Evolutionary conservation across 768 basidiomycete species (phyloP).

Genomic region (Russula sp.): DNA sequence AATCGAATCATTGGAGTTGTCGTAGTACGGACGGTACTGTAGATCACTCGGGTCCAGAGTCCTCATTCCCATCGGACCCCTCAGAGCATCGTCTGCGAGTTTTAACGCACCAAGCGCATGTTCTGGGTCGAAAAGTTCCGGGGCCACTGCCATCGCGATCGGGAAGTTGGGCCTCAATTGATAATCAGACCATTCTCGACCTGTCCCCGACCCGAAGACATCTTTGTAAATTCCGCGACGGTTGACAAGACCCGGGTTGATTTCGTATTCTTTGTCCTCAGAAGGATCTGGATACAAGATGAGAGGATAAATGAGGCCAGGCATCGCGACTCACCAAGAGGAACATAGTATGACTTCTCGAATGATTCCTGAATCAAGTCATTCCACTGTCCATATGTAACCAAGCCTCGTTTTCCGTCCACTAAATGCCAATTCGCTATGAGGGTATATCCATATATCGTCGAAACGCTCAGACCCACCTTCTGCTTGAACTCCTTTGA

Average conservation of each 20-base stretch:
- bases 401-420: constrained; percentile 58
- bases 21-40: constrained; percentile 89
- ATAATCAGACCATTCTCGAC: constrained; percentile 95
- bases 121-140: constrained; percentile 82
- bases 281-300: constrained; percentile 50
- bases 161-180: constrained; percentile 93
- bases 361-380: constrained; percentile 82
- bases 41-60: constrained; percentile 85
- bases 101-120: constrained; percentile 78
- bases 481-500: constrained; percentile 79
- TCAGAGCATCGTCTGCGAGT: constrained; percentile 75
- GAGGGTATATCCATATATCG: neutral
- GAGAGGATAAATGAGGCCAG: neutral
- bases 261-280: constrained; percentile 66
- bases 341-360: constrained; percentile 89
- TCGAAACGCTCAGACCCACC: constrained; percentile 47
- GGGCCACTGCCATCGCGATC: constrained; percentile 95
- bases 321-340: constrained; percentile 51
- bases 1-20: constrained; percentile 89
- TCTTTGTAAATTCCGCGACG: constrained; percentile 98
- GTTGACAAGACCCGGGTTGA: constrained; percentile 71
- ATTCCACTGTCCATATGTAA: constrained; percentile 91
- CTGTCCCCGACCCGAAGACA: constrained; percentile 83
- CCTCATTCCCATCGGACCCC: constrained; percentile 94
- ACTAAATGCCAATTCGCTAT: constrained; percentile 45